These are phyloP conservation scores for Rhynchosporium graminicola DNA, from an alignment of 2,329 filamentous ascomycete genomes.

Conservation along the genomic window DNA sequence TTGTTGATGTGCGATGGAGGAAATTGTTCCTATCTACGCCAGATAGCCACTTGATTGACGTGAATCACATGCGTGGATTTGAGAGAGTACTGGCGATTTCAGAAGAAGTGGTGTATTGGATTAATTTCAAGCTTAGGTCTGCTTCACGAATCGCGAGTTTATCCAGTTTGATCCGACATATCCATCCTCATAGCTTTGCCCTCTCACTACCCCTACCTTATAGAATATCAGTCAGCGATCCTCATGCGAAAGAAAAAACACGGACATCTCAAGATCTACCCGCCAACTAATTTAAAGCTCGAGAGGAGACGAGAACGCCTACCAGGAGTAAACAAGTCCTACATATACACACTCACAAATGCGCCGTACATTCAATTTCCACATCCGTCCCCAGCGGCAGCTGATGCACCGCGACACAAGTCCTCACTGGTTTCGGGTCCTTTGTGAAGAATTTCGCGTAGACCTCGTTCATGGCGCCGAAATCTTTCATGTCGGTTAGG, in stretches of 20 bases:
- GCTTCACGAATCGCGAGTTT: background rate
- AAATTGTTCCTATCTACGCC: background rate
- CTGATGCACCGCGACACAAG: conserved; percentile 53
- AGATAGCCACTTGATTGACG: background rate
- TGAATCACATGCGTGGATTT: background rate
- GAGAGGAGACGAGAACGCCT: too few relatives aligned
- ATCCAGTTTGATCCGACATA: background rate
- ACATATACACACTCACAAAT: conserved; percentile 36
- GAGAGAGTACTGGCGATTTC: background rate
- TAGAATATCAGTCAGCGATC: conserved; percentile 4
- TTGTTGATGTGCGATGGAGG: background rate
- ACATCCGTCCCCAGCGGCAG: conserved; percentile 53
- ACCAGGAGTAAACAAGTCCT: background rate
- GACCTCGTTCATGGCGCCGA: conserved; percentile 58
- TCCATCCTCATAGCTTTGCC: conserved; percentile 17
- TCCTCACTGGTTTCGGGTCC: conserved; percentile 50
- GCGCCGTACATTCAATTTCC: conserved; percentile 54
- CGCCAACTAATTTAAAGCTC: too few relatives aligned
- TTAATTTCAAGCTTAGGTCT: too few relatives aligned
- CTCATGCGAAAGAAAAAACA: background rate
- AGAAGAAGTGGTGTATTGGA: too few relatives aligned
- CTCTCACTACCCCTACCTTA: conserved; percentile 5
- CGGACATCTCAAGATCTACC: too few relatives aligned
- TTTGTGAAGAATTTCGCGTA: conserved; percentile 52
- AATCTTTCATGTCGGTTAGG: conserved; percentile 65